Evolutionary conservation across 2,329 filamentous ascomycete genomes (phyloP).

Genomic region (Whalleya microplaca): DNA sequence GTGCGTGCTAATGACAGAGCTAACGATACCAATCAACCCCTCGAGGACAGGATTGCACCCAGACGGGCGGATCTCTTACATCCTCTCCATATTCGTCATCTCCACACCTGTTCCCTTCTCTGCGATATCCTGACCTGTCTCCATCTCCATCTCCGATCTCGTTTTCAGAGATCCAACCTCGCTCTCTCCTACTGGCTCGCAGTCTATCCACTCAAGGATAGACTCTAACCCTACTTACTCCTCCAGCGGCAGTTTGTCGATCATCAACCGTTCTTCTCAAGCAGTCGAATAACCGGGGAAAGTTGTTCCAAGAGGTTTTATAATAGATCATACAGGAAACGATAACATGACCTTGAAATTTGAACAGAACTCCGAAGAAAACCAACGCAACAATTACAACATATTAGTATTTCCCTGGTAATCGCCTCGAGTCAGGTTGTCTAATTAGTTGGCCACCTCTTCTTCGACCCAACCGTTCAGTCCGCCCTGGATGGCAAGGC

Average conservation of each 20-base stretch:
- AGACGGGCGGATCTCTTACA: constrained; percentile 11
- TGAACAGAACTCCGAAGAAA: constrained; percentile 34
- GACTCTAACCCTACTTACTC: neutral
- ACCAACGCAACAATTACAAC: constrained; percentile 47
- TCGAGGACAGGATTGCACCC: constrained; percentile 13
- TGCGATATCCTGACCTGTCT: constrained; percentile 7
- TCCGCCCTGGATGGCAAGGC: constrained; percentile 65
- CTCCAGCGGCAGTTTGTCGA: constrained; percentile 3
- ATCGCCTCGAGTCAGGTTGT: constrained; percentile 13
- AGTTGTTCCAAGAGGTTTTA: constrained; percentile 40
- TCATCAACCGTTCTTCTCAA: constrained; percentile 11
- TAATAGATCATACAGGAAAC: constrained; percentile 38
- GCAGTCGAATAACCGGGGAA: constrained; percentile 31
- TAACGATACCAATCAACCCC: constrained; percentile 23
- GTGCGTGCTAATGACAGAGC: constrained; percentile 22
- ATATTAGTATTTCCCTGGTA: constrained; percentile 42
- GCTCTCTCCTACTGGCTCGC: neutral
- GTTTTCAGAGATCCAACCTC: constrained; percentile 20
- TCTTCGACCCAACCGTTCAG: constrained; percentile 72
- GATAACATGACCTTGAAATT: constrained; percentile 30
- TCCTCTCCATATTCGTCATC: constrained; percentile 10
- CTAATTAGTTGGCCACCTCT: constrained; percentile 60
- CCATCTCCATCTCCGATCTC: constrained; percentile 9
- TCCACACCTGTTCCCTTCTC: constrained; percentile 9
- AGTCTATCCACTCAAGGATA: neutral